Base-by-base conservation (phyloP, 2,329 filamentous ascomycete species). In the Aureobasidium vineae region DNA sequence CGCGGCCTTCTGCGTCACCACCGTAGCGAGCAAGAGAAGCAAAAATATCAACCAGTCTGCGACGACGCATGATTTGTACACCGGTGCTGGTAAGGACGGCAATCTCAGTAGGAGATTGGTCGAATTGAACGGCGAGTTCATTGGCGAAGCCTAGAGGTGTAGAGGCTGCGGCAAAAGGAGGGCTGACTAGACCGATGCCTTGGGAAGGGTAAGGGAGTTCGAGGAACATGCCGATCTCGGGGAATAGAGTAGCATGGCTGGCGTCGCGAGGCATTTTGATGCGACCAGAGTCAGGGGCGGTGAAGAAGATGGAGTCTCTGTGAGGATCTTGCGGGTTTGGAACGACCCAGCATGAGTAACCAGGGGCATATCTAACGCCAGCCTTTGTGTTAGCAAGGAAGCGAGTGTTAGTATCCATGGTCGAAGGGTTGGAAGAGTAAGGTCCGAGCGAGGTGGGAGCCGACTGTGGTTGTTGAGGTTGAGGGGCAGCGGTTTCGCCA, bases 61-160 rank as follows among this genome's bases (percentile, higher is more conserved):
- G 85, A 59, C 95, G 84, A 65, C 92, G 88, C 64, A 98, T 86
- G 8, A 96, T 85, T 72, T 97, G 92, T 63, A 99, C 86, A 2
- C 95, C 95, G 16, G 87, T 92, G 72, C 95, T 96, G 38, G 95
- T 98, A 64, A 99, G 83, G 54, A 99, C 87, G 1, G 94, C 95
- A 70, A 98, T 88, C 74, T 99, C 94, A 60, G 89, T 87, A 0
- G 90, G 85, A 0, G 88, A 82, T 68, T 90, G 84, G 73, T 99
- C 95, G 72, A 95, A 99, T 72, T 99, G 96, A n/a, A 96, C 90
- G 1, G 95, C 92, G 66, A 98, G 82, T 78, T 99, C 95, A 72
- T 99, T 99, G 13, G 94, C 93, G 73, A 97, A 98, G 0, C 93
- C 94, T 26, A 87, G 75, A 0, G 91, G 90, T 31, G 86, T 85